Conservation (phyloP, 106 monocot species). For the Dendrobium officinale region DNA sequence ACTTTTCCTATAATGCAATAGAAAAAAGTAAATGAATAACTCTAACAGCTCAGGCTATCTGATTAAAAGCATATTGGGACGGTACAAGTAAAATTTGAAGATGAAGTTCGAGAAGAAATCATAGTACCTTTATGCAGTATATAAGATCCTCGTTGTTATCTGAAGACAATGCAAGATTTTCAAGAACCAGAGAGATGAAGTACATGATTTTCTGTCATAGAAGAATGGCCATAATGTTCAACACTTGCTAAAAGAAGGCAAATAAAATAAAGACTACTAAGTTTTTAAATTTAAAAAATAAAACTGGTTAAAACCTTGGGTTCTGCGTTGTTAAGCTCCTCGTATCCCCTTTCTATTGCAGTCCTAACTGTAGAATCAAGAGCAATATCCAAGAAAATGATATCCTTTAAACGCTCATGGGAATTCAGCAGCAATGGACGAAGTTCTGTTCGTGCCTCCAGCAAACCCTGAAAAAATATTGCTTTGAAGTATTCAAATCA, state of each 20-base stretch:
- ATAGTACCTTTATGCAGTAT: constrained; percentile 88
- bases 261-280: background rate
- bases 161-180: constrained; percentile 92
- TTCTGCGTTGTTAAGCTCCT: constrained; percentile 67
- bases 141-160: constrained; percentile 87
- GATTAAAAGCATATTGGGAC: background rate
- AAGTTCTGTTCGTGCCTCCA: constrained; percentile 85
- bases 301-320: constrained; percentile 47
- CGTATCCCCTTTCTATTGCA: constrained; percentile 81
- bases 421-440: constrained; percentile 52
- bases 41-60: background rate
- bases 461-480: constrained; percentile 47
- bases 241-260: background rate
- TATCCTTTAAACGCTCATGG: constrained; percentile 81
- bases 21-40: background rate
- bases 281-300: background rate
- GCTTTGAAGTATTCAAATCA: background rate
- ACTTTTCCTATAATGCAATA: background rate
- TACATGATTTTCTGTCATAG: constrained; percentile 85
- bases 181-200: constrained; percentile 79
- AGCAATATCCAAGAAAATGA: constrained; percentile 92
- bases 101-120: background rate
- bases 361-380: constrained; percentile 95
- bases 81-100: constrained; percentile 2
- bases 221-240: background rate